These are phyloP conservation scores for Ophiostoma populinum DNA, from an alignment of 2,329 filamentous ascomycete species.

Conservation along the genomic window DNA sequence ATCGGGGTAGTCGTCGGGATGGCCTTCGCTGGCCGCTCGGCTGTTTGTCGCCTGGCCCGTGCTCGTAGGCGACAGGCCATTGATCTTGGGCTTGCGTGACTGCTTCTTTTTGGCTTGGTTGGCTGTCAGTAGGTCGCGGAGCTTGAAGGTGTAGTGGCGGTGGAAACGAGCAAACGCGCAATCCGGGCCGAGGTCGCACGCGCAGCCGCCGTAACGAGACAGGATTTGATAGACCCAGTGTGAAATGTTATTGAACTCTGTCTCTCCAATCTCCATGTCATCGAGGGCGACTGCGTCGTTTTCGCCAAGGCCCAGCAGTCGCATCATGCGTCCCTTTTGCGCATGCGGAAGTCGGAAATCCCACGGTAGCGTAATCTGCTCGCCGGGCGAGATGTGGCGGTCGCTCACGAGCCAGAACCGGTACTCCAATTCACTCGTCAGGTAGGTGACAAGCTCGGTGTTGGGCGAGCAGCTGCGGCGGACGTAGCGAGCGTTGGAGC, in stretches of 20 bases:
- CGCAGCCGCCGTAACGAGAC: conserved; percentile 65
- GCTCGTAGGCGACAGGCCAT: conserved; percentile 42
- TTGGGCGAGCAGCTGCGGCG: conserved; percentile 85
- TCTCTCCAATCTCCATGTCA: conserved; percentile 38
- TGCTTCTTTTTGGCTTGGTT: conserved; percentile 28
- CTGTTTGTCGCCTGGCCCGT: conserved; percentile 45
- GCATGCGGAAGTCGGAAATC: conserved; percentile 47
- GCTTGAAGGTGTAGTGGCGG: conserved; percentile 33
- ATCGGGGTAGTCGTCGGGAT: conserved; percentile 35
- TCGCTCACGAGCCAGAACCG: conserved; percentile 88
- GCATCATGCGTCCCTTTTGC: conserved; percentile 34
- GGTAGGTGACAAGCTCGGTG: conserved; percentile 68
- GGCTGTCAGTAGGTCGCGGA: conserved; percentile 16
- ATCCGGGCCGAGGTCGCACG: conserved; percentile 46
- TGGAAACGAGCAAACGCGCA: conserved; percentile 49
- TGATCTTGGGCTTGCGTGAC: conserved; percentile 32
- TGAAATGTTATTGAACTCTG: conserved; percentile 41
- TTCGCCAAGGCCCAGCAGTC: conserved; percentile 44
- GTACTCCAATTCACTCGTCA: conserved; percentile 62
- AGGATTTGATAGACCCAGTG: conserved; percentile 53
- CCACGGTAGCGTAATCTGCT: conserved; percentile 49
- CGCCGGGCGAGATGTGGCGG: conserved; percentile 47
- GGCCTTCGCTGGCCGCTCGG: conserved; percentile 45
- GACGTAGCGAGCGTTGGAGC: conserved; percentile 74
- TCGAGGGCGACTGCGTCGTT: conserved; percentile 32